Conservation (phyloP, 176 grass and related monocot species). For the Bolboschoenus planiculmis region DNA sequence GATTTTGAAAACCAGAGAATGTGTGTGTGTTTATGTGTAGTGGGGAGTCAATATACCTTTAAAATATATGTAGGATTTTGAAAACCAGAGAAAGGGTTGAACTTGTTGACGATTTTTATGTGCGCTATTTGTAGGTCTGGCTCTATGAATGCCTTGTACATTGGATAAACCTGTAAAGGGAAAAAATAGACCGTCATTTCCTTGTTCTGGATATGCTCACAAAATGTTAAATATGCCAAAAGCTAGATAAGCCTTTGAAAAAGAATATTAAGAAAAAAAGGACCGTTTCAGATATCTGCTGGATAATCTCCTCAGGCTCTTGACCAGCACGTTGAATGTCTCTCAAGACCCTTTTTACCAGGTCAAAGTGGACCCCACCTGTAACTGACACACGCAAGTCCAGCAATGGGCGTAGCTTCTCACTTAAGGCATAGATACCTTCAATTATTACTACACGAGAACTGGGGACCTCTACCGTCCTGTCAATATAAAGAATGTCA, state of each 20-base stretch:
- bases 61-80: constrained; percentile 99
- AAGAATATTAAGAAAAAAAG: constrained; percentile 27
- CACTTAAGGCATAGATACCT: constrained; percentile 93
- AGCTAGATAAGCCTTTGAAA: not conserved
- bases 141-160: constrained; percentile 99
- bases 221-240: constrained; percentile 1
- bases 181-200: not conserved
- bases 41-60: constrained; percentile 35
- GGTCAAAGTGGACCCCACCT: constrained; percentile 97
- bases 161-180: constrained; percentile 83
- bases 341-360: constrained; percentile 95
- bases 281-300: constrained; percentile 96
- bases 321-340: constrained; percentile 95
- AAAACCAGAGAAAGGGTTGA: constrained; percentile 80
- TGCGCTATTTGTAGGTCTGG: constrained; percentile 87
- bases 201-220: not conserved
- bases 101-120: constrained; percentile 90
- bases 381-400: constrained; percentile 95
- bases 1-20: not conserved
- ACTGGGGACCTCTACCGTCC: constrained; percentile 73
- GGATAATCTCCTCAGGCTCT: constrained; percentile 98
- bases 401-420: constrained; percentile 67
- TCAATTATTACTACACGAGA: constrained; percentile 88
- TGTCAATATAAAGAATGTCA: constrained; percentile 24
- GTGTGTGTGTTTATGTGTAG: not conserved